These are phyloP conservation scores for Pisolithus orientalis DNA, from an alignment of 768 basidiomycete species.

Conservation along the genomic window DNA sequence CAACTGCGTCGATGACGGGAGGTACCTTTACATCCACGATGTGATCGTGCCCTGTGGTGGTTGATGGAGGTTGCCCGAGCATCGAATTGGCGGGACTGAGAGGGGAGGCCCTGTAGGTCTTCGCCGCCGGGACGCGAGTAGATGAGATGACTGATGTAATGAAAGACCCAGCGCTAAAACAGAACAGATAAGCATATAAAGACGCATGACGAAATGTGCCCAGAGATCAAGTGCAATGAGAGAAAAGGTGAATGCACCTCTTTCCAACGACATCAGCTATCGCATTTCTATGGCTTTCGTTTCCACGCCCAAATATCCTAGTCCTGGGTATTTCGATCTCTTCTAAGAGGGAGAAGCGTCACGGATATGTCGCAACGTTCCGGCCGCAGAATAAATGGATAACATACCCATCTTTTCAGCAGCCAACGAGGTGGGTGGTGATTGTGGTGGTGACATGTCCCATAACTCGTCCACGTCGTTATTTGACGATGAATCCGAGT, in stretches of 20 bases:
- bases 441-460: slow-evolving; percentile 42
- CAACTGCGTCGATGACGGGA: background rate
- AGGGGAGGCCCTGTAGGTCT: background rate
- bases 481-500: slow-evolving; percentile 28
- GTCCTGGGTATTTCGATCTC: slow-evolving; percentile 48
- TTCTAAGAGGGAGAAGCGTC: slow-evolving; percentile 28
- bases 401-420: slow-evolving; percentile 46
- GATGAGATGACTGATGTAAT: slow-evolving; percentile 27
- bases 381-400: background rate
- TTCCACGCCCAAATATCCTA: slow-evolving; percentile 37
- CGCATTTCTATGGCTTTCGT: slow-evolving; percentile 4
- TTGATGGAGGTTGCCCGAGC: slow-evolving; percentile 19
- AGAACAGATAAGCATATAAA: slow-evolving; percentile 19
- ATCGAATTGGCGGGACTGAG: slow-evolving; percentile 14
- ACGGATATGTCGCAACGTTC: background rate
- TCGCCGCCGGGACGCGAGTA: slow-evolving; percentile 19
- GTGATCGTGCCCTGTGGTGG: background rate
- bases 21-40: background rate
- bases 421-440: slow-evolving; percentile 31
- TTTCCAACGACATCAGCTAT: background rate
- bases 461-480: slow-evolving; percentile 52
- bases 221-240: slow-evolving; percentile 6
- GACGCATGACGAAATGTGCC: slow-evolving; percentile 14
- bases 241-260: background rate
- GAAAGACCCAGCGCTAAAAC: slow-evolving; percentile 26